These are phyloP conservation scores for Alternaria arborescens DNA, from an alignment of 2,329 filamentous ascomycete genomes.

Conservation along the genomic window DNA sequence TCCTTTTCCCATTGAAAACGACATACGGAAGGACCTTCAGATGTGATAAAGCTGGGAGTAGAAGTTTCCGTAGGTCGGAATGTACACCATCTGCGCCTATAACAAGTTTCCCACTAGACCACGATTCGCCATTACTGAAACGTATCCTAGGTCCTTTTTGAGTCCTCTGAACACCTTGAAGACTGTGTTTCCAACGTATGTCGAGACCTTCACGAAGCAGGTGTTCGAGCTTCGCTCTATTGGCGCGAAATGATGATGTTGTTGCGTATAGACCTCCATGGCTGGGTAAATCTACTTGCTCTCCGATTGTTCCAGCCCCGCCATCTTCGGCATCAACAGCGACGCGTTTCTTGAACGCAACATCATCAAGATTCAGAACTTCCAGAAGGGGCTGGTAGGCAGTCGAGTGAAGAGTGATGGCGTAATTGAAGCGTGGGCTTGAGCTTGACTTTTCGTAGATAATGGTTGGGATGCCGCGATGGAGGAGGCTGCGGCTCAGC, in stretches of 20 bases:
- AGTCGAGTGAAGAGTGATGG: conserved; percentile 50
- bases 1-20: conserved; percentile 43
- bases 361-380: conserved; percentile 43
- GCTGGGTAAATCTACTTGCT: conserved; percentile 14
- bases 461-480: conserved; percentile 39
- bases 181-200: conserved; percentile 40
- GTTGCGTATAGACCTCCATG: conserved; percentile 6
- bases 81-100: conserved; percentile 53
- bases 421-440: conserved; percentile 46
- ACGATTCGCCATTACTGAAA: conserved; percentile 23
- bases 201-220: conserved; percentile 49
- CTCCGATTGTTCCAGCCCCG: conserved; percentile 32
- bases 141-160: conserved; percentile 2
- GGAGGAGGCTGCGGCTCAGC: conserved; percentile 47
- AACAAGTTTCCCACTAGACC: conserved; percentile 24
- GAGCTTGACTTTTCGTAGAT: conserved; percentile 47
- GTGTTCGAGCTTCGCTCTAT: conserved; percentile 48
- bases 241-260: conserved; percentile 41
- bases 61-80: conserved; percentile 40
- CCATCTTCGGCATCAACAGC: conserved; percentile 43
- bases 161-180: conserved; percentile 24
- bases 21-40: conserved; percentile 50
- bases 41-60: conserved; percentile 29
- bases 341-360: conserved; percentile 39
- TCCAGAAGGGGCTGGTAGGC: conserved; percentile 46